These are phyloP conservation scores for Carex littledalei DNA, from an alignment of 176 grass and related monocot species.

Conservation along the genomic window DNA sequence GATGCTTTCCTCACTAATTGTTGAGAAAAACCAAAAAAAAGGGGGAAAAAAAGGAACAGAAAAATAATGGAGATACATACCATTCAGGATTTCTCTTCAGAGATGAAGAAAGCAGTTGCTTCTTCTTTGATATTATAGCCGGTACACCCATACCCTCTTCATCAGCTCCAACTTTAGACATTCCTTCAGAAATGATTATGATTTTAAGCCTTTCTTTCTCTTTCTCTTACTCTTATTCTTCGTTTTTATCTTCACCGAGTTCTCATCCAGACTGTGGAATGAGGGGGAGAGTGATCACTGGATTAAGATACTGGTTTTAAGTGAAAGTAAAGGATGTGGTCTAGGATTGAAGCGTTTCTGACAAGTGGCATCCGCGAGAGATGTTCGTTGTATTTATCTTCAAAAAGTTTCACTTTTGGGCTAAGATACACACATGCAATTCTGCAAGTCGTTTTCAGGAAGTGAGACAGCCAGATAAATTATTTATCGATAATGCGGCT, in stretches of 20 bases:
- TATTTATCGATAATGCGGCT: conserved; percentile 8
- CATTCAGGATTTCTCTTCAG: conserved; percentile 71
- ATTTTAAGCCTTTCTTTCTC: neutral
- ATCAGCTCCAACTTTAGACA: conserved; percentile 15
- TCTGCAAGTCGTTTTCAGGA: conserved; percentile 12
- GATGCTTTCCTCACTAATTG: neutral
- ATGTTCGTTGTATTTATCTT: conserved; percentile 17
- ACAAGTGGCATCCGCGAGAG: neutral
- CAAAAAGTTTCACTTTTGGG: neutral
- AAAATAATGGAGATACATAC: conserved; percentile 13
- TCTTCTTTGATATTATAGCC: conserved; percentile 28
- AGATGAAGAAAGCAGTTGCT: conserved; percentile 40
- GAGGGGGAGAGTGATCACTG: conserved; percentile 12
- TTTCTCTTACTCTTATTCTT: neutral
- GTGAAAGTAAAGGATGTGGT: conserved; percentile 42
- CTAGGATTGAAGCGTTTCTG: conserved; percentile 24
- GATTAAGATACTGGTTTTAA: conserved; percentile 8
- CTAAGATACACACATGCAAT: neutral
- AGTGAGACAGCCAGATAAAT: neutral
- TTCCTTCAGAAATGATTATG: neutral
- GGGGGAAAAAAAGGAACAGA: neutral
- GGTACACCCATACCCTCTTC: conserved; percentile 19
- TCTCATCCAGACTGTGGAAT: conserved; percentile 17
- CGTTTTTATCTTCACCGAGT: conserved; percentile 21
- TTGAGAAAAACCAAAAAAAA: neutral